Base-by-base conservation (phyloP, 768 basidiomycete species). In the Phanerodontia chrysosporium region DNA sequence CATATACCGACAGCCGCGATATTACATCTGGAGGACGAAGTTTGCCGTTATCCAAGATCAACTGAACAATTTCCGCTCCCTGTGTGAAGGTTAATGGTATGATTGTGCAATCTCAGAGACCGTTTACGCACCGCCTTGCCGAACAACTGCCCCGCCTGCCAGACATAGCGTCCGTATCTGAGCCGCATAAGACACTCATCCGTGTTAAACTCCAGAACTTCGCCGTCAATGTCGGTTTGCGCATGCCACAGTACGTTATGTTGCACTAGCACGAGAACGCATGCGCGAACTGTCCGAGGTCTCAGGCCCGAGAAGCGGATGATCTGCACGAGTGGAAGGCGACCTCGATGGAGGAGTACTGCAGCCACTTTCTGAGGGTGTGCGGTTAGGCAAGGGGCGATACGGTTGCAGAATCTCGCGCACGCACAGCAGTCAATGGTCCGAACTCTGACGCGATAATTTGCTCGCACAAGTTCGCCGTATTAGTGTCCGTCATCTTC, bases 241-340 rank as follows among this genome's bases (percentile, higher is more conserved):
- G 87, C 82, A 68, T 94, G 91, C 90, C 93, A 95, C 45, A 95
- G 77, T 45, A 97, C 73, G 72, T 97, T 95, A 69, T 98, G 95
- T 69, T 98, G 95, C 18, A 95, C 80, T 55, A 98, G 81, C 46
- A 88, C 82, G 46, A 97, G 76, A 21, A 95, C 74, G 21, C 84
- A 80, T 27, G 86, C 85, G 55, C 89, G 84, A 14, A 87, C 81
- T 1, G 80, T 84, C 25, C 86, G 83, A 10, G 85, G 80, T 65
- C 84, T 88, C 27, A 92, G 72, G 28, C 75, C 77, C 1, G 92
- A 83, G 67, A 85, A 85, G 30, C 88, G 86, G 32, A 86, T 76
- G 51, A 96, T 69, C 64, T 89, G 85, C 9, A 77, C 59, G 24
- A 92, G 72, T 10, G 89, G 79, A n/a, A 96, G 75, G 45, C 93